Base-by-base conservation (phyloP, 192 early-diverging fungal genomes). In the Coemansia sp. region DNA sequence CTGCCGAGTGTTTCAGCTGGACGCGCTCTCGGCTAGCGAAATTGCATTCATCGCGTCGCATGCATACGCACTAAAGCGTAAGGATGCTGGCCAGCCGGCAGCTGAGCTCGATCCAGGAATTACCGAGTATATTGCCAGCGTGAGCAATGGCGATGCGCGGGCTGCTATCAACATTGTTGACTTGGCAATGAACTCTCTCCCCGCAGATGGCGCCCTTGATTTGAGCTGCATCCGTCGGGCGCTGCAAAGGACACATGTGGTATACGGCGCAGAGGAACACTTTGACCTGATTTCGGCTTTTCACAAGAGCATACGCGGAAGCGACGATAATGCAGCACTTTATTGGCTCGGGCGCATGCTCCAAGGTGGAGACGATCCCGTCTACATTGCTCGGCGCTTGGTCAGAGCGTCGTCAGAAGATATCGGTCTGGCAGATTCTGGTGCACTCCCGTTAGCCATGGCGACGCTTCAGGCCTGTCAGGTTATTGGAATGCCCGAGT, bases 261-360 rank as follows among this genome's bases (percentile, higher is more conserved):
- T 89, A 14, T 95, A 96, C 67, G 92, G 93, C 62, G 80, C 84
- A 11, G 86, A 96, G n/a, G 89, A 94, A 66, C 94, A 96, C 76
- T 94, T 93, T 67, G 89, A 96, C 35, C 84, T 91, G 5, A 95
- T 96, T 45, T 93, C 91, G 54, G 94, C 94, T 0, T 60, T 96
- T 12, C 93, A 95, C 76, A 95, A 96, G 72, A 90, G 87, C 62
- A 83, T 95, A 25, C 88, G 93, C n/a, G 93, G 93, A 56, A 85
- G 87, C 60, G 90, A 93, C 70, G 86, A 69, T 6, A 87, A 92
- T 82, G 91, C 89, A 0, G 84, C 88, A 12, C 71, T 95, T 2
- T 95, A 95, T 71, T 94, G 94, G 94, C 75, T 96, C 10, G 92
- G 92, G 1, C 81, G 94, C 3, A 96, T 96, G 93, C 75, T 96